Evolutionary conservation across 1,284 basidiomycete species (phyloP), one percentile per base, ranked within the genome.

Genomic region (Sporisorium exsertum): DNA sequence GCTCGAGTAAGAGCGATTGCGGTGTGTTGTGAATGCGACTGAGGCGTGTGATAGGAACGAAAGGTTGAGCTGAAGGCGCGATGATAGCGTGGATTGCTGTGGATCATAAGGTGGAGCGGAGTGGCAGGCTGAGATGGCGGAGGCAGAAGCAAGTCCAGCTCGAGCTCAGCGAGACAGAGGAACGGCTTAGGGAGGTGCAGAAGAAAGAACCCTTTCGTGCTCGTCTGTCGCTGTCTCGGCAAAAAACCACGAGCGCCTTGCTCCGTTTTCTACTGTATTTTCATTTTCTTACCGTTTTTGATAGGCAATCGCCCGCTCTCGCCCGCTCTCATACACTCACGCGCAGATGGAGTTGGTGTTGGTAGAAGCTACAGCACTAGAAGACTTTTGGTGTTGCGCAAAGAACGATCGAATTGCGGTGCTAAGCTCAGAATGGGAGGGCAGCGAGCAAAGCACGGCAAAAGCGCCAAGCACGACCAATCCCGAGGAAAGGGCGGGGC

Each of bases 41-140:
- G 16, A 24, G 18, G n/a, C 15, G 45, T 16, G 35, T 49, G 47
- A n/a, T 49, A 18, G 26, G 24, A 47, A 3, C 26, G 16, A 15
- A 47, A 16, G 26, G 46, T 6, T 18, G 45, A 47, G n/a, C 16
- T 7, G 12, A 15, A 32, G 18, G 26, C 5, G 5, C 7, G 47
- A 49, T 18, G 8, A 4, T n/a, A n/a, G 18, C 10, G 16, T 1
- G 15, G 15, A 7, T 16, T 8, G 40, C 42, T 64, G 54, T 40
- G 24, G 46, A 63, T 52, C 49, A 42, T n/a, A 15, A 47, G 27
- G 20, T 12, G 45, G 60, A 62, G 60, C 52, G 60, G 60, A 62
- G 53, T 62, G 53, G 60, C 52, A 43, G 32, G 37, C 37, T 51
- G 37, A 42, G 26, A 51, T 20, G 29, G 20, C 46, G 46, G 33